These are phyloP conservation scores for Neurospora sp. DNA, from an alignment of 495 filamentous ascomycete genomes.

Conservation along the genomic window DNA sequence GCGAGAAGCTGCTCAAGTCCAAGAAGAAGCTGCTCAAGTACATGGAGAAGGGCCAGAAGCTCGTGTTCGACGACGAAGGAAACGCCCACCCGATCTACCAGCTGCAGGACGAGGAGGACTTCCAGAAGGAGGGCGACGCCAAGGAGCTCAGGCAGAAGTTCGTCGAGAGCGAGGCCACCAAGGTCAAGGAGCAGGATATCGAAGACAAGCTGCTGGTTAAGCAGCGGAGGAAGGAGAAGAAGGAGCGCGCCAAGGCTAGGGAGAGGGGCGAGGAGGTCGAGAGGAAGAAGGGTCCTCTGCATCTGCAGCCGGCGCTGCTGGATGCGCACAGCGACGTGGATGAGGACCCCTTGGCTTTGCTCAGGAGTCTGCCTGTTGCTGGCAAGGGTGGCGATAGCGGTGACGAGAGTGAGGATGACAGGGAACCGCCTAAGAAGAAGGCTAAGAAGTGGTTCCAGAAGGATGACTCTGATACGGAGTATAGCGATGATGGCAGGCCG, in stretches of 20 bases:
- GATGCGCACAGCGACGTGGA: slow-evolving; percentile 18
- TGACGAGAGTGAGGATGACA: slow-evolving; percentile 19
- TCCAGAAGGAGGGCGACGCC: slow-evolving; percentile 61
- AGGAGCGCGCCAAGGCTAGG: slow-evolving; percentile 70
- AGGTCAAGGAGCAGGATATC: slow-evolving; percentile 67
- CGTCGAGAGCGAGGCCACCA: slow-evolving; percentile 58
- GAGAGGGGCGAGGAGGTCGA: slow-evolving; percentile 48
- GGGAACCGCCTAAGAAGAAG: slow-evolving; percentile 32
- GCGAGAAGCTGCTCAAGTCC: slow-evolving; percentile 82
- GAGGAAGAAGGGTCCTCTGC: slow-evolving; percentile 37
- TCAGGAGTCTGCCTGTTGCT: slow-evolving; percentile 40
- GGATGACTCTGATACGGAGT: slow-evolving; percentile 34
- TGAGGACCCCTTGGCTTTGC: slow-evolving; percentile 39
- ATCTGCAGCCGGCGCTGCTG: slow-evolving; percentile 29
- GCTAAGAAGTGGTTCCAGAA: slow-evolving; percentile 40
- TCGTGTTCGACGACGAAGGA: slow-evolving; percentile 90
- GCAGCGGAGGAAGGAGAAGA: slow-evolving; percentile 75
- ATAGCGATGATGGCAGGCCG: slow-evolving; percentile 27
- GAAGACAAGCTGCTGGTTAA: slow-evolving; percentile 71
- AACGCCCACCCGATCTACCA: slow-evolving; percentile 75
- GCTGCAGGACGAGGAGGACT: slow-evolving; percentile 71
- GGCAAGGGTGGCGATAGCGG: slow-evolving; percentile 17
- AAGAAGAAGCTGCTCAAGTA: slow-evolving; percentile 89
- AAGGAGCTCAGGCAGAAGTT: slow-evolving; percentile 67
- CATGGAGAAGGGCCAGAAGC: slow-evolving; percentile 71